These are phyloP conservation scores for Monilinia aucupariae DNA, from an alignment of 2,329 filamentous ascomycete species.

Conservation along the genomic window DNA sequence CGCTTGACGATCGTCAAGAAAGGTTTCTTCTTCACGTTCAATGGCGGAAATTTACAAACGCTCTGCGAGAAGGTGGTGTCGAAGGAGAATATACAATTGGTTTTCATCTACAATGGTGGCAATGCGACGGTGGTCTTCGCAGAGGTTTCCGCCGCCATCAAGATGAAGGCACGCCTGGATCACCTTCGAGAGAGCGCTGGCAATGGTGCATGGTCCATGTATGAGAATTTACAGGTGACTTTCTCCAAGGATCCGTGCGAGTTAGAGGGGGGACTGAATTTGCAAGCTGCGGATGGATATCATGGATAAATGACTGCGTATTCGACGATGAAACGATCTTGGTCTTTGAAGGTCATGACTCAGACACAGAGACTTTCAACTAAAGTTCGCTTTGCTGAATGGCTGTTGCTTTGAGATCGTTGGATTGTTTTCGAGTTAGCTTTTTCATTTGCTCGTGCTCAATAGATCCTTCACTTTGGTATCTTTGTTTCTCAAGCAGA, in stretches of 20 bases:
- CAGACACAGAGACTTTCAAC: not conserved
- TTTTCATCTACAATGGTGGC: slow-evolving; percentile 32
- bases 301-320: not conserved
- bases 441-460: not conserved
- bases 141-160: slow-evolving; percentile 28
- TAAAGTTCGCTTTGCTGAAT: not conserved
- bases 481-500: not conserved
- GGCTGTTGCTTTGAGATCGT: not conserved
- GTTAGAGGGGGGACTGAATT: slow-evolving; percentile 9
- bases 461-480: not conserved
- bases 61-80: slow-evolving; percentile 29
- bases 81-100: slow-evolving; percentile 26
- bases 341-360: not conserved
- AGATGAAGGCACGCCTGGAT: slow-evolving; percentile 30
- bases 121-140: slow-evolving; percentile 34
- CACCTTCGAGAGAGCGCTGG: slow-evolving; percentile 13
- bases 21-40: slow-evolving; percentile 32
- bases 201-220: not conserved
- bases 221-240: slow-evolving; percentile 14
- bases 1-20: slow-evolving; percentile 34
- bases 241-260: slow-evolving; percentile 21
- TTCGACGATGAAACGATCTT: not conserved
- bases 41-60: slow-evolving; percentile 23
- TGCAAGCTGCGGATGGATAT: slow-evolving; percentile 10
- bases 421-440: not conserved